Base-by-base conservation (phyloP, 2,329 filamentous ascomycete genomes). In the Shiraia bambusicola region DNA sequence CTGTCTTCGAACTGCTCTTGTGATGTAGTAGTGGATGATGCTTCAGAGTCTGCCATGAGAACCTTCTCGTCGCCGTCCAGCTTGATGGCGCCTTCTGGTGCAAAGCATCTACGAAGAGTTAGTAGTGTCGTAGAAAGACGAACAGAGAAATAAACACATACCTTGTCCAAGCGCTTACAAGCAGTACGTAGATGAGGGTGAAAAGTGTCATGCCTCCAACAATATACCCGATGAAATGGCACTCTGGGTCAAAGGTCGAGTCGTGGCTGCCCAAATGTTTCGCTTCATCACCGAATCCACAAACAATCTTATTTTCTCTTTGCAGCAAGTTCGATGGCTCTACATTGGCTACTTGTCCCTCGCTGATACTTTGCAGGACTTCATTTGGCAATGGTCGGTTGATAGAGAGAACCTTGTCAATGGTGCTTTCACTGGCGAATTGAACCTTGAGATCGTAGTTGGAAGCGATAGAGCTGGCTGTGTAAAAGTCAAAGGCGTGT, bases 11-110 rank as follows among this genome's bases (percentile, higher is more conserved):
- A 8, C 19, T 22, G 4, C 8, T 22, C 19, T 22, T n/a, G n/a
- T n/a, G n/a, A n/a, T n/a, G 19, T 22, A 14, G 19, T 15, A 33
- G 11, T 30, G 25, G 28, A 28, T 24, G 22, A 34, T 28, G n/a
- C 16, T 17, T 43, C 25, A 9, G 15, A 29, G n/a, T 39, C 37
- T 6, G 50, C 53, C 22, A 28, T 48, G 9, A 61, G 37, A 6
- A 43, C 29, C 45, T 54, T 58, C 31, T 62, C 58, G 1, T 55
- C 49, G 12, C 57, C 59, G 13, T 53, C 48, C 4, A 62, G 46
- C 35, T 53, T 51, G 34, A 62, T 54, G 22, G 15, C 19, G 22
- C 52, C 48, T 15, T 36, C 40, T 5, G 40, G 15, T 14, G 37
- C 35, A 31, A 37, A 54, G 24, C 57, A 60, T 22, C 13, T 9